phyloP scores from a whole-genome alignment of 305 asterid species.

The Ajuga reptans region DNA sequence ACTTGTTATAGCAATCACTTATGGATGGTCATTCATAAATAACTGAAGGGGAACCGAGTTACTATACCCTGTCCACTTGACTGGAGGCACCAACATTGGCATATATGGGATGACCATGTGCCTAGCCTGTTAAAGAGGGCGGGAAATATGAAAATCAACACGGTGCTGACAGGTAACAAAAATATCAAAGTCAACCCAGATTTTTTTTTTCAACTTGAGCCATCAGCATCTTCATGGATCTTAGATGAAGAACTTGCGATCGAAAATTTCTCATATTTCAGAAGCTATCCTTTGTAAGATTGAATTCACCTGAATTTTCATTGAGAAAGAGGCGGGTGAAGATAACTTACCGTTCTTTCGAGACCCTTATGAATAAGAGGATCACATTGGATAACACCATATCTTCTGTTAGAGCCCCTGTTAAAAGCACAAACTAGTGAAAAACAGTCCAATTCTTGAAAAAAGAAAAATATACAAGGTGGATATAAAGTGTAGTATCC shows the following conservation, averaged over 20 bases:
- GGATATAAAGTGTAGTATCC: slow-evolving; percentile 5
- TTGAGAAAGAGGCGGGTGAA: slow-evolving; percentile 4
- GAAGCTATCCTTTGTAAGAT: slow-evolving; percentile 12
- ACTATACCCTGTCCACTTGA: slow-evolving; percentile 85
- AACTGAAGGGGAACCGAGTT: slow-evolving; percentile 12
- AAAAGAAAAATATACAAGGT: not conserved
- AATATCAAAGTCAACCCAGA: not conserved
- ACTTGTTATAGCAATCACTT: not conserved
- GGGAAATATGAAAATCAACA: not conserved
- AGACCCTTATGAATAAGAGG: slow-evolving; percentile 80
- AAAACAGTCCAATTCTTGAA: slow-evolving; percentile 19
- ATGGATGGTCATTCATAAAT: not conserved
- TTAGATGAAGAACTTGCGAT: slow-evolving; percentile 11
- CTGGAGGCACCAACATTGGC: slow-evolving; percentile 96
- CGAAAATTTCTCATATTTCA: slow-evolving; percentile 18
- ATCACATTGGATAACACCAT: slow-evolving; percentile 79
- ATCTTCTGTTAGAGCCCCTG: slow-evolving; percentile 67
- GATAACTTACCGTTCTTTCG: slow-evolving; percentile 62
- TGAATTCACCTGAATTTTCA: not conserved
- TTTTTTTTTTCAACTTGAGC: not conserved
- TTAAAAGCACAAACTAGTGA: slow-evolving; percentile 25
- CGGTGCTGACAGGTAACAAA: not conserved
- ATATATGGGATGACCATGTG: slow-evolving; percentile 95
- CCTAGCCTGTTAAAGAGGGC: slow-evolving; percentile 54
- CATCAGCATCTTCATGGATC: slow-evolving; percentile 15